Evolutionary conservation across 805 yeast species (phyloP), one percentile per base, ranked within the genome.

Genomic region (Ogataea pini): DNA sequence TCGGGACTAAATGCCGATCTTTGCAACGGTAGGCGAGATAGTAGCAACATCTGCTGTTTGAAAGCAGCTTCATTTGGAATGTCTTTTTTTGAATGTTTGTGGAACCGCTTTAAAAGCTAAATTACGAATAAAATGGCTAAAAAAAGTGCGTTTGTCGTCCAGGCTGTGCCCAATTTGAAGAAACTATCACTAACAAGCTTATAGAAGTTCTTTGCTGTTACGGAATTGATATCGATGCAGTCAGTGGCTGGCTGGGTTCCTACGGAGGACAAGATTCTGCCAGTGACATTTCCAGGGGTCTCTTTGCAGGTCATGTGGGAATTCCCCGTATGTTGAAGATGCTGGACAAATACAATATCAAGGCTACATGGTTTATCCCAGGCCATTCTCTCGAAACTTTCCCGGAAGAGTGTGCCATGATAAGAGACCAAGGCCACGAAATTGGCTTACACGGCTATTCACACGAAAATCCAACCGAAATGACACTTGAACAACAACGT

Each of bases 351-450:
- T 66, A 68, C 52, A 51, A 58, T 24, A 68, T 68, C 55, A 68
- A 67, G 44, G 72, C 67, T 6, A 68, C 72, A 32, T 68, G 71
- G 70, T 68, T 68, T 42, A 61, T 63, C 45, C 72, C 72, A 8
- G 72, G 71, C 19, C 72, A 68, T 49, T 66, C 71, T 10, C 55
- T 68, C n/a, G 71, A 67, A 50, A 68, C 72, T 1, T 68, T 68
- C 49, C 72, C 72, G 3, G 68, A 67, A 44, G 65, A 63, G 39
- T 64, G 70, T 46, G 67, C 63, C n/a, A 50, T 58, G 60, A 57
- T 68, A 18, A 61, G 68, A 34, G 71, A 68, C 50, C 44, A 44
- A 9, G 72, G 71, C 4, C 72, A 68, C 49, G 72, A 68, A 47
- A 53, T 68, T 44, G 72, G 72, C 4, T 55, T 68, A 20, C 72